Conservation (phyloP, 352 stramenopile species). For the Globisporangium solare region DNA sequence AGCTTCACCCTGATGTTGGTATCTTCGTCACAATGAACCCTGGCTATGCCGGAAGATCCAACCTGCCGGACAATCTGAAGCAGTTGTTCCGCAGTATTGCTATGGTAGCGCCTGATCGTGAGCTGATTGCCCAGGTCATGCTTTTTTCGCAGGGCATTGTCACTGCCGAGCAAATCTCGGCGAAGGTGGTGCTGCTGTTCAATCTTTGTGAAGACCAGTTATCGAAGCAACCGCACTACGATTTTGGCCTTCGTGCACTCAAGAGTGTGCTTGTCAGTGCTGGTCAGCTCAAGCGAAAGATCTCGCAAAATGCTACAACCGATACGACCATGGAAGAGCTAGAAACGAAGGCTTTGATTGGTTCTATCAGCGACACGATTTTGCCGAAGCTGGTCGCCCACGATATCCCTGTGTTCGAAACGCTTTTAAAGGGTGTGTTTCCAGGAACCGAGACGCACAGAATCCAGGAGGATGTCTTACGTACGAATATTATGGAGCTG, state of each 20-base stretch:
- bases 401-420: constrained; percentile 96
- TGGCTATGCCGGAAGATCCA: constrained; percentile 97
- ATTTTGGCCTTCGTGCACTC: constrained; percentile 99
- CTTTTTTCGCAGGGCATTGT: constrained; percentile 99
- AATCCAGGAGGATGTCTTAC: constrained; percentile 88
- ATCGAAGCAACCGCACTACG: constrained; percentile 99
- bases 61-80: constrained; percentile 98
- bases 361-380: constrained; percentile 98
- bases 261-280: constrained; percentile 99
- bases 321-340: constrained; percentile 57
- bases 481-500: constrained; percentile 88
- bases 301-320: constrained; percentile 31
- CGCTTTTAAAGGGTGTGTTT: constrained; percentile 97
- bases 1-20: constrained; percentile 96
- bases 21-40: constrained; percentile 99
- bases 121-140: constrained; percentile 99
- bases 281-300: constrained; percentile 96
- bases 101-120: constrained; percentile 99
- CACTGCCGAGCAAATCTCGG: constrained; percentile 95
- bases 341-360: constrained; percentile 94
- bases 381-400: constrained; percentile 98
- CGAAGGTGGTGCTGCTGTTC: constrained; percentile 98
- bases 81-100: constrained; percentile 99
- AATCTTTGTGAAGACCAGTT: constrained; percentile 97
- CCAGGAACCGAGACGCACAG: constrained; percentile 85